Evolutionary conservation across 208 protist species (phyloP).

Genomic region (Acanthamoeba sp.): DNA sequence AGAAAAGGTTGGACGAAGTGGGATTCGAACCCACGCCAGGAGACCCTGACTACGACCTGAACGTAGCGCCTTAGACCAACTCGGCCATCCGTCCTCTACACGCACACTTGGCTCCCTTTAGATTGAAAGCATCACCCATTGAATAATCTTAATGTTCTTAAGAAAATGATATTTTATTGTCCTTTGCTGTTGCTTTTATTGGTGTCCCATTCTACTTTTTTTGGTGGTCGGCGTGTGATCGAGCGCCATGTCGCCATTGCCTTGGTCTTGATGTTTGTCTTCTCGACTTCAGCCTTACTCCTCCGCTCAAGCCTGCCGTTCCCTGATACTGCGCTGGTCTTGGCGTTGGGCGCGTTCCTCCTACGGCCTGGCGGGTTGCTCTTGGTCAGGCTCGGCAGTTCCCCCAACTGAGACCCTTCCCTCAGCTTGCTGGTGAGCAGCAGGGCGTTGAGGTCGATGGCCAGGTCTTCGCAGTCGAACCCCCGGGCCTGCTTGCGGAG

Average conservation of each 20-base stretch:
- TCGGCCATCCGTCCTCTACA: no score
- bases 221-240: not conserved
- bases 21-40: no score
- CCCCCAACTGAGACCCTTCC: no score
- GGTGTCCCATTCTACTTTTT: no score
- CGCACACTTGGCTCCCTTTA: no score
- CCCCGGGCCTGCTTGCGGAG: not conserved
- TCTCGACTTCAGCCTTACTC: not conserved
- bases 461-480: not conserved
- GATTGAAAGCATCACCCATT: no score
- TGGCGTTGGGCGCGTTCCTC: not conserved
- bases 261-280: not conserved
- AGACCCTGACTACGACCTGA: no score
- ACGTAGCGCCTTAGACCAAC: no score
- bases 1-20: no score
- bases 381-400: no score
- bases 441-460: not conserved
- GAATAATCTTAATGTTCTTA: no score
- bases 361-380: not conserved
- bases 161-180: no score
- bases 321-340: not conserved
- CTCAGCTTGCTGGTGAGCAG: not conserved
- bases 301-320: not conserved
- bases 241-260: not conserved
- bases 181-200: not conserved